These are phyloP conservation scores for Papiliotrema laurentii DNA, from an alignment of 1,284 basidiomycete species.

Conservation along the genomic window DNA sequence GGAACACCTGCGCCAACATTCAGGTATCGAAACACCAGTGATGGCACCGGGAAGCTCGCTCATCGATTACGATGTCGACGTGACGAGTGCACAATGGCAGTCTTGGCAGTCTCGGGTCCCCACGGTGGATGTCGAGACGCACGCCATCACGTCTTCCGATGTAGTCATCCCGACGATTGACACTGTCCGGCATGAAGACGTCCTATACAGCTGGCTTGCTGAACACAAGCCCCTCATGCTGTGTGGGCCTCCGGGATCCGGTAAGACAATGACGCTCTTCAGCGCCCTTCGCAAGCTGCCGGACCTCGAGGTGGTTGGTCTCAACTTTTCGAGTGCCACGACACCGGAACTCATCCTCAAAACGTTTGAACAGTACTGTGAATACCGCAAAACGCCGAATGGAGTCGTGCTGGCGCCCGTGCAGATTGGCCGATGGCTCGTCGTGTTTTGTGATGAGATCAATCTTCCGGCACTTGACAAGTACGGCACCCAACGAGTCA, in stretches of 20 bases:
- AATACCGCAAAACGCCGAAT: conserved; percentile 96
- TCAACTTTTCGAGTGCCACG: conserved; percentile 99
- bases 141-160: conserved; percentile 90
- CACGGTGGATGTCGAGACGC: conserved; percentile 93
- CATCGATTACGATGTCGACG: conserved; percentile 93
- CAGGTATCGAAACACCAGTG: conserved; percentile 83
- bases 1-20: conserved; percentile 76
- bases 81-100: conserved; percentile 79
- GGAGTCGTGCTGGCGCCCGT: conserved; percentile 89
- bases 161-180: conserved; percentile 98
- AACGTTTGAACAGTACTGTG: conserved; percentile 99
- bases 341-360: conserved; percentile 97
- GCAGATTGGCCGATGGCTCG: conserved; percentile 96
- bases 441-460: conserved; percentile 99
- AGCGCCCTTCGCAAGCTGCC: conserved; percentile 95
- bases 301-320: conserved; percentile 97
- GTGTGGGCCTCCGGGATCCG: conserved; percentile 97
- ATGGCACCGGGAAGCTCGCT: conserved; percentile 72
- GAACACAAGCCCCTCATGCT: conserved; percentile 99
- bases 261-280: conserved; percentile 99
- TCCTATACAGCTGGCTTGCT: conserved; percentile 96
- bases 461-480: conserved; percentile 96
- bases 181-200: conserved; percentile 97
- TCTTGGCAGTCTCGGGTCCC: conserved; percentile 91
- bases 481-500: conserved; percentile 97